Evolutionary conservation across 306 rosid species (phyloP).

Genomic region (Echinosophora koreensis): DNA sequence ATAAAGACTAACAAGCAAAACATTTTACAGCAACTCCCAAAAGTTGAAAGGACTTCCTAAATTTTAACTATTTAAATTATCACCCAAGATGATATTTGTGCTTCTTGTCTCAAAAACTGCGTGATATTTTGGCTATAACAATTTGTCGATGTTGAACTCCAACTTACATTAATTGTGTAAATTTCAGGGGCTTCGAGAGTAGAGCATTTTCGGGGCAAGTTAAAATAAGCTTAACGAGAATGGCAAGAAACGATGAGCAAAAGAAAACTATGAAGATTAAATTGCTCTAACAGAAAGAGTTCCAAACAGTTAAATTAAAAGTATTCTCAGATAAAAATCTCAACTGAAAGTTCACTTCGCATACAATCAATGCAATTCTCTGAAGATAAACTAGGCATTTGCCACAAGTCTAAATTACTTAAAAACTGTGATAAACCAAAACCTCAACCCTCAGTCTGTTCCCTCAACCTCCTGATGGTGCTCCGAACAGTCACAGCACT

Average conservation of each 20-base stretch:
- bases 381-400: slow-evolving; percentile 14
- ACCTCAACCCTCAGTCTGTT: slow-evolving; percentile 59
- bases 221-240: neutral
- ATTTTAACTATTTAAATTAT: too few relatives aligned
- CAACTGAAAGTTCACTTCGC: neutral
- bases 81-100: too few relatives aligned
- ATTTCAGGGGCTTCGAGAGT: neutral
- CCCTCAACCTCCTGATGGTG: slow-evolving; percentile 68
- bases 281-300: slow-evolving; percentile 2
- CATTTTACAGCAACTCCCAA: too few relatives aligned
- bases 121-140: too few relatives aligned
- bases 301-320: slow-evolving; percentile 1
- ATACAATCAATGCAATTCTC: slow-evolving; percentile 30
- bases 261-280: neutral
- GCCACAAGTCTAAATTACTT: slow-evolving; percentile 4
- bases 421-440: slow-evolving; percentile 23
- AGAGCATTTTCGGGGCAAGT: neutral
- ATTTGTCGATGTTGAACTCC: too few relatives aligned
- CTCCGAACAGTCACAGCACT: slow-evolving; percentile 89
- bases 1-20: too few relatives aligned
- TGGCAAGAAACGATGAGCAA: neutral
- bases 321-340: neutral
- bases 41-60: too few relatives aligned
- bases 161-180: too few relatives aligned
- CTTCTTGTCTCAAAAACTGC: too few relatives aligned